phyloP scores from a whole-genome alignment of 768 basidiomycete genomes.

The Amanita jacksonii region DNA sequence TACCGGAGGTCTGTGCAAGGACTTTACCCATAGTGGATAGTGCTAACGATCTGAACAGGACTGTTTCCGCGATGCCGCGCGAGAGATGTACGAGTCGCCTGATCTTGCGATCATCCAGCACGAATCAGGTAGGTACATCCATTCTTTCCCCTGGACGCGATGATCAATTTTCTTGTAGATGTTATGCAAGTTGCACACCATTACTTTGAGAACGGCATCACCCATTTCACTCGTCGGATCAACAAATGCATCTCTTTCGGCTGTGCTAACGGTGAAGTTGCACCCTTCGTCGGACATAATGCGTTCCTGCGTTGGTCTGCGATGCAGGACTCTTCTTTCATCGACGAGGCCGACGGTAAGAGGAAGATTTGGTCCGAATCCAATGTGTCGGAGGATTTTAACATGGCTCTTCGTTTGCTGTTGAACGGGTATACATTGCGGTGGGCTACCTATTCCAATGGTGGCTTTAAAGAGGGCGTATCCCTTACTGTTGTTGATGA shows the following conservation, averaged over 20 bases:
- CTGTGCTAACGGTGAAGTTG: slow-evolving; percentile 73
- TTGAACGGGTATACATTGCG: slow-evolving; percentile 64
- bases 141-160: neutral
- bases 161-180: slow-evolving; percentile 24
- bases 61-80: slow-evolving; percentile 83
- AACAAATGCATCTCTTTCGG: slow-evolving; percentile 74
- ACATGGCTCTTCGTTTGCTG: slow-evolving; percentile 62
- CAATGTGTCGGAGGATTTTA: slow-evolving; percentile 79
- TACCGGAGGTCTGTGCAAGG: slow-evolving; percentile 44
- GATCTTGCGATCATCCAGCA: slow-evolving; percentile 87
- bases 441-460: slow-evolving; percentile 78
- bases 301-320: slow-evolving; percentile 85
- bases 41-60: slow-evolving; percentile 29
- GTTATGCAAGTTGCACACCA: slow-evolving; percentile 86
- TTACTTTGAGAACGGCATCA: slow-evolving; percentile 87
- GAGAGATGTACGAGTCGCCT: slow-evolving; percentile 71
- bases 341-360: slow-evolving; percentile 52
- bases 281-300: slow-evolving; percentile 80
- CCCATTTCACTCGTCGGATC: slow-evolving; percentile 84
- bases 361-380: slow-evolving; percentile 67
- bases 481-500: slow-evolving; percentile 83
- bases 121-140: slow-evolving; percentile 46
- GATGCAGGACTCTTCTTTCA: slow-evolving; percentile 73
- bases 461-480: slow-evolving; percentile 87
- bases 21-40: neutral